phyloP scores from a whole-genome alignment of 2,329 filamentous ascomycete species.

The Alternaria longipes region DNA sequence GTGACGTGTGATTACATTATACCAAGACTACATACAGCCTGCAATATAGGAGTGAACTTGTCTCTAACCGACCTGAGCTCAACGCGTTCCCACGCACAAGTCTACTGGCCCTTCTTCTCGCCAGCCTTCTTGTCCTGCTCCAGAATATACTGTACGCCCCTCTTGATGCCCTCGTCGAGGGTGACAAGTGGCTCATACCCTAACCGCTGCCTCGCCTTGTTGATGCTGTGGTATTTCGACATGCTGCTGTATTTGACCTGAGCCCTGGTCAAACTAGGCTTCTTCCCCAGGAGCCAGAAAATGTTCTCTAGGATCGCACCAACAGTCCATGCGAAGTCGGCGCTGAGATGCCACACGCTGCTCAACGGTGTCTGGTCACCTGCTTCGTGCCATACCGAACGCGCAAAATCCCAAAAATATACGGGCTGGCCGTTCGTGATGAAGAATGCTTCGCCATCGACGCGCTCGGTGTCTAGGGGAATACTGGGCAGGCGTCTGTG shows the following conservation, averaged over 20 bases:
- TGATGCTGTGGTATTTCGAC: constrained; percentile 80
- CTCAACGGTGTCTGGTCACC: constrained; percentile 51
- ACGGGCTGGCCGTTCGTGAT: constrained; percentile 61
- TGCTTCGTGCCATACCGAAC: constrained; percentile 57
- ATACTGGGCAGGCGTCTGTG: constrained; percentile 47
- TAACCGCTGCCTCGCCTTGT: constrained; percentile 75
- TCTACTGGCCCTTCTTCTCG: constrained; percentile 49
- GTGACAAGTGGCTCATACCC: constrained; percentile 74
- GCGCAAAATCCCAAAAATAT: constrained; percentile 62
- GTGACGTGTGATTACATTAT: not conserved
- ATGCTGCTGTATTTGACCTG: constrained; percentile 73
- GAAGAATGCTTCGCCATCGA: constrained; percentile 62
- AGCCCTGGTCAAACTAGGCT: constrained; percentile 57
- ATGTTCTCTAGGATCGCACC: constrained; percentile 56
- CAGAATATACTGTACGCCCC: constrained; percentile 55
- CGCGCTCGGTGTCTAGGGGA: constrained; percentile 56
- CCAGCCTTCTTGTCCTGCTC: constrained; percentile 42
- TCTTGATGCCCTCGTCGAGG: constrained; percentile 69
- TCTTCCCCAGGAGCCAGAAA: constrained; percentile 56
- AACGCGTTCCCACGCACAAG: not conserved
- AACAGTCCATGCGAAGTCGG: constrained; percentile 54
- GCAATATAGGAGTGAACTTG: not conserved
- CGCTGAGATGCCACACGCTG: constrained; percentile 55
- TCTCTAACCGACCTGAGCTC: not conserved
- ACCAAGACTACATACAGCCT: not conserved